A percentile compares a stretch with the other conserved stretches of the same genome.
phyloP scores from a whole-genome alignment of 257 asterid genomes.

The Solanum tarapatanum region DNA sequence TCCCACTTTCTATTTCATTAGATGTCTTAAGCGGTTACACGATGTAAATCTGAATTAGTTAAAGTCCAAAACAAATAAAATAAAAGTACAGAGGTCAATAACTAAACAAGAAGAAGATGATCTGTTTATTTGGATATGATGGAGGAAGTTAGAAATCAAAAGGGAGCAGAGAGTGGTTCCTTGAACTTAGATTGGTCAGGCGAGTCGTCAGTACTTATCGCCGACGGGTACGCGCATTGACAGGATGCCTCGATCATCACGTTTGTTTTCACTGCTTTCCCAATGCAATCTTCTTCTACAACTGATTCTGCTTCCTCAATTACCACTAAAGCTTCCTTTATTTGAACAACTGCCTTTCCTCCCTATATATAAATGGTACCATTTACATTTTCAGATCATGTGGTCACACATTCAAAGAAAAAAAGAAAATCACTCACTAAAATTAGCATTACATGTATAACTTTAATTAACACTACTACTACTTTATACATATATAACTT shows the following conservation, averaged over 20 bases:
- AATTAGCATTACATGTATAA: not conserved
- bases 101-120: not conserved
- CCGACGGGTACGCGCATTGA: constrained; percentile 30
- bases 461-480: not conserved
- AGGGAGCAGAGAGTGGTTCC: constrained; percentile 69
- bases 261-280: not conserved
- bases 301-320: constrained; percentile 12
- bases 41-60: not conserved
- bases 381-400: not conserved
- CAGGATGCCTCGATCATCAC: constrained; percentile 18
- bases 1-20: not conserved
- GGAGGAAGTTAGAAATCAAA: constrained; percentile 10
- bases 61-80: not conserved
- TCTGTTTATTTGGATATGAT: not conserved
- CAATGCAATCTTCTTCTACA: not conserved
- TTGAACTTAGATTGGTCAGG: constrained; percentile 24
- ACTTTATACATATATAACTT: not conserved
- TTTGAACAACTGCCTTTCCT: constrained; percentile 1
- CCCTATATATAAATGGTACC: not conserved
- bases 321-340: constrained; percentile 13
- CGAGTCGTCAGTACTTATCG: constrained; percentile 28
- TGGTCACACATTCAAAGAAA: not conserved
- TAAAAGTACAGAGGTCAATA: not conserved
- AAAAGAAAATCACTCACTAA: not conserved
- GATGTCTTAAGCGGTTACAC: not conserved